Evolutionary conservation across 495 filamentous ascomycete genomes (phyloP), one percentile per base, ranked within the genome.

Genomic region (Trichocladium uniseriatum): DNA sequence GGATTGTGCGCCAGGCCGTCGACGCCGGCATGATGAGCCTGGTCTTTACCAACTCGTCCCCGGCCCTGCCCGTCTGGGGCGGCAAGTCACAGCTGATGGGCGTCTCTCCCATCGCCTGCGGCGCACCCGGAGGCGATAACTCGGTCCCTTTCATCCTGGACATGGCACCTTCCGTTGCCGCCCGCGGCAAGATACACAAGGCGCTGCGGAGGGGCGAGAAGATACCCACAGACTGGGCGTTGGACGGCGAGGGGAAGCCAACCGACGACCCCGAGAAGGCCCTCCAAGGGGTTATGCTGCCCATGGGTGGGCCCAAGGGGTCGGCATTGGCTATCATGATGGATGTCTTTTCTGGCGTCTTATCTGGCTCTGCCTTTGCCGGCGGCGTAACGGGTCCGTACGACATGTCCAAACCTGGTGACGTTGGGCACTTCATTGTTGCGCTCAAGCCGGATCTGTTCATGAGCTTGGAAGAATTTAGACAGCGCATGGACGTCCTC

Each of bases 271-370:
- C 84, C 0, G 75, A 65, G 1, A 67, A 69, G 14, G 85, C 84
- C 24, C 59, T 87, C 21, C 69, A 79, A 43, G 85, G 84, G 0
- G 80, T 84, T 1, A 89, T 89, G 85, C 64, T 87, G 43, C 84
- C 85, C 0, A 87, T 89, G 81, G 84, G 83, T 0, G 85, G 85
- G 0, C 83, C 83, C 0, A 89, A 89, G 62, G 84, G 85, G 5
- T 80, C 76, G 15, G 85, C 78, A 5, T 54, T 89, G 37, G 68
- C 81, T 0, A 74, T 89, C 32, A 88, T 89, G 84, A 88, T 88
- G 85, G 85, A 89, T 67, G 82, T 89, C 3, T 88, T 89, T 51
- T 86, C 83, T 6, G 85, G 85, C 1, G 84, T 87, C 5, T 61
- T 89, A 9, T 81, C 79, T 2, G 85, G 71, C 5, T 69, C 76